Conservation (phyloP, 495 filamentous ascomycete genomes). For the Elasticomyces elasticus region DNA sequence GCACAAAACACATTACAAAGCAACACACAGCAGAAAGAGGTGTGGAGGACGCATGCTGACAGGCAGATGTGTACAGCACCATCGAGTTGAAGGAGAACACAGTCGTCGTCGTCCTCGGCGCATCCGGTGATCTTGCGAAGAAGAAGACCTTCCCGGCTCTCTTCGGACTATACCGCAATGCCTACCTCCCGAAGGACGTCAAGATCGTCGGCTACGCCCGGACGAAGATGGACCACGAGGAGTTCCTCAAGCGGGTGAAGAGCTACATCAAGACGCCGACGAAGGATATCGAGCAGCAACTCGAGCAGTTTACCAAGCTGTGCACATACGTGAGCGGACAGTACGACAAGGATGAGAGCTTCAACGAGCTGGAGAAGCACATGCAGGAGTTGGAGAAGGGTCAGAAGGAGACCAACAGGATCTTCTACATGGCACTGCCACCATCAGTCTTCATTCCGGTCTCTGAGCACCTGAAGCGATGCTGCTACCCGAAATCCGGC, state of each 20-base stretch:
- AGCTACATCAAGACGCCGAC: constrained; percentile 98
- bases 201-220: constrained; percentile 97
- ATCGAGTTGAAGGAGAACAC: constrained; percentile 98
- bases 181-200: constrained; percentile 95
- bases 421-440: constrained; percentile 99
- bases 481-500: constrained; percentile 84
- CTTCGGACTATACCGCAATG: constrained; percentile 94
- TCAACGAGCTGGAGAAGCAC: constrained; percentile 78
- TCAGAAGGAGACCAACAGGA: constrained; percentile 71
- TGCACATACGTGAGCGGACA: constrained; percentile 93
- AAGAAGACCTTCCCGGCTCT: constrained; percentile 99
- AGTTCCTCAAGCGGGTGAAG: constrained; percentile 85
- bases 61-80: constrained; percentile 39
- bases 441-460: constrained; percentile 97
- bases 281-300: constrained; percentile 92
- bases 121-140: constrained; percentile 95
- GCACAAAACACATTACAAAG: neutral
- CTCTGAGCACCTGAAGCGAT: constrained; percentile 90
- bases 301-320: constrained; percentile 75
- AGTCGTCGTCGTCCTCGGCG: constrained; percentile 91
- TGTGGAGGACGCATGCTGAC: neutral
- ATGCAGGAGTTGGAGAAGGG: constrained; percentile 78
- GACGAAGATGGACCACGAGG: constrained; percentile 97
- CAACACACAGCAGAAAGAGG: neutral
- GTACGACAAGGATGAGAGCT: constrained; percentile 95